Base-by-base conservation (phyloP, 2,329 filamentous ascomycete species). In the Knufia fluminis region DNA sequence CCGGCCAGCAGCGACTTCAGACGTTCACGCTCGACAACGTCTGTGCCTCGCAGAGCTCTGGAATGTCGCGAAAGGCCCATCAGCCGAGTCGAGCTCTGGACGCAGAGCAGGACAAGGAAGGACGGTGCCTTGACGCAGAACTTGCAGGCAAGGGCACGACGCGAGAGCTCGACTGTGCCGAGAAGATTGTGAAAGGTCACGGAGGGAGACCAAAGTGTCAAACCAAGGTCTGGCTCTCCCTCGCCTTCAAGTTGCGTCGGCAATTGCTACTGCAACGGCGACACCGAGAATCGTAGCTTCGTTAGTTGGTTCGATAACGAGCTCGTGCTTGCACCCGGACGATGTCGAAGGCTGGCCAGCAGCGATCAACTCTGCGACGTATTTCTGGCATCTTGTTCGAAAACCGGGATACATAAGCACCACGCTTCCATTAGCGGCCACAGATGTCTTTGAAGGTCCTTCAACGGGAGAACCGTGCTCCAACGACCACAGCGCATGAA, bases 401-500 rank as follows among this genome's bases (percentile, higher is more conserved):
- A 74, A 74, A 3, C 66, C 68, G 1, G 72, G 72, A 55, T 75
- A 75, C 54, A 73, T 74, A 59, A 71, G 71, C 49, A 75, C 72
- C 41, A 75, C 72, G 45, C 68, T 72, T n/a, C 72, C 72, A 49
- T 74, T 71, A 54, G 71, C 74, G n/a, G 70, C 71, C 44, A 74
- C 73, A 3, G 66, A 70, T 17, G 73, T 56, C 28, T 60, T 68
- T 9, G 54, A 51, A 17, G 51, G 32, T 7, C 54, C 44, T 8
- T 64, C 57, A 46, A 60, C 70, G 55, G 80, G 76, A 7, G 68
- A 66, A 14, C 71, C 67, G 33, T 72, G 75, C 49, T 75, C 71
- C 12, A 82, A 63, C 10, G 66, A 68, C 75, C 79, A 82, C 32
- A 83, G 69, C 24, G 78, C 77, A 60, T 83, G 78, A 23, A 83